Evolutionary conservation across 352 stramenopile species (phyloP).

Genomic region (Lagenidium giganteum): DNA sequence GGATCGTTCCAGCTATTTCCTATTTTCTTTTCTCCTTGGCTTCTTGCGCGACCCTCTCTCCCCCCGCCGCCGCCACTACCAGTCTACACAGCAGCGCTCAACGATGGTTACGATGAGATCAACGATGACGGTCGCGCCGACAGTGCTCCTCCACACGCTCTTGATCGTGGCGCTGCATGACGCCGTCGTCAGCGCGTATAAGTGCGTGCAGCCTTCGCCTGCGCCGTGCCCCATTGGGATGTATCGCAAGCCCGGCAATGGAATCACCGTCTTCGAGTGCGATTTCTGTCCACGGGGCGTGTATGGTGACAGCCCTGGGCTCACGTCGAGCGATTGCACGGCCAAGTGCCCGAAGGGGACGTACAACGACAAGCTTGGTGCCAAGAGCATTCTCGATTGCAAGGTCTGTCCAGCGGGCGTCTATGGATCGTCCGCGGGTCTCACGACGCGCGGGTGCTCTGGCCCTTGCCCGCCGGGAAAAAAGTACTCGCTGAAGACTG

Average conservation of each 20-base stretch:
- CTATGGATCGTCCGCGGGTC: slow-evolving; percentile 42
- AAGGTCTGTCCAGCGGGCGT: slow-evolving; percentile 60
- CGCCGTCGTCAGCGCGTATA: slow-evolving; percentile 25
- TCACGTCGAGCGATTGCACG: slow-evolving; percentile 58
- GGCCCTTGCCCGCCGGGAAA: slow-evolving; percentile 54
- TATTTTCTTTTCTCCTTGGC: too few species aligned
- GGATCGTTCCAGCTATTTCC: too few species aligned
- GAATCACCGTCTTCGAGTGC: slow-evolving; percentile 50
- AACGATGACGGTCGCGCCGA: too few species aligned
- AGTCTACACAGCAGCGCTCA: too few species aligned
- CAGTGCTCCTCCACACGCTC: slow-evolving; percentile 5
- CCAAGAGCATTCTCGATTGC: slow-evolving; percentile 55
- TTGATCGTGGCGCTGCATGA: slow-evolving; percentile 4
- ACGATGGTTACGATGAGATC: too few species aligned
- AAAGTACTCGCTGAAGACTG: slow-evolving; percentile 64
- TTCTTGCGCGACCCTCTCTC: too few species aligned
- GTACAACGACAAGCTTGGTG: slow-evolving; percentile 56
- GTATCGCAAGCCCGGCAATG: slow-evolving; percentile 44
- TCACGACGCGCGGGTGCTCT: slow-evolving; percentile 52
- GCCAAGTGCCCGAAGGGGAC: slow-evolving; percentile 69
- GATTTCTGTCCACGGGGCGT: slow-evolving; percentile 67
- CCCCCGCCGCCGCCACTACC: too few species aligned
- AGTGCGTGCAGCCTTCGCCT: slow-evolving; percentile 42
- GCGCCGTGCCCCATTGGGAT: slow-evolving; percentile 53
- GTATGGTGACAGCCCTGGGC: slow-evolving; percentile 57